These are phyloP conservation scores for Sporothrix luriei DNA, from an alignment of 2,329 filamentous ascomycete genomes.

Conservation along the genomic window DNA sequence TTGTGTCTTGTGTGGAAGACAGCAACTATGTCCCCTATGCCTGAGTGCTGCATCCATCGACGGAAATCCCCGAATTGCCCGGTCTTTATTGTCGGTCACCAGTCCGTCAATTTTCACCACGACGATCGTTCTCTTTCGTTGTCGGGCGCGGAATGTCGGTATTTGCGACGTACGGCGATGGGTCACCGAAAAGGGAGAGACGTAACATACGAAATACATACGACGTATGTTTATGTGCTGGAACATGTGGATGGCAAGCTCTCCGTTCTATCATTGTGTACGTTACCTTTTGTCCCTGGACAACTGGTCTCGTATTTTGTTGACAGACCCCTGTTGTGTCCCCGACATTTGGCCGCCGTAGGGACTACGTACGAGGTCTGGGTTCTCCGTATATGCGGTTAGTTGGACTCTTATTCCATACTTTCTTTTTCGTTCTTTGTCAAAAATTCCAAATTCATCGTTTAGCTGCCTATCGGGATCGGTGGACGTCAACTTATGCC, in stretches of 20 bases:
- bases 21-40: too few relatives aligned
- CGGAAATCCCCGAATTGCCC: neutral
- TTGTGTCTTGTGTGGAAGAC: neutral
- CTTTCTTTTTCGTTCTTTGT: neutral
- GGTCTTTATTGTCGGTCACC: neutral
- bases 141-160: neutral
- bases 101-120: neutral
- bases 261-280: neutral
- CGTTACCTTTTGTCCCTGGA: neutral
- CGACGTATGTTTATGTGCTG: too few relatives aligned
- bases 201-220: too few relatives aligned
- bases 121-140: neutral
- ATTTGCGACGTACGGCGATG: neutral
- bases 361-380: neutral
- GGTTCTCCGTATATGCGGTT: neutral
- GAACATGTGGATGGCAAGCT: too few relatives aligned
- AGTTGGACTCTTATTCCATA: too few relatives aligned
- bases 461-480: neutral
- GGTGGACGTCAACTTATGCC: too few relatives aligned
- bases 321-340: too few relatives aligned
- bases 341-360: too few relatives aligned
- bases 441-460: conserved; percentile 5
- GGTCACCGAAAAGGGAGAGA: neutral
- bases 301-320: too few relatives aligned
- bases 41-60: too few relatives aligned